Percentiles rank a stretch among this genome's conserved stretches.
Evolutionary conservation across 495 filamentous ascomycete genomes (phyloP).

Genomic region (Xanthoparmelia taractica): DNA sequence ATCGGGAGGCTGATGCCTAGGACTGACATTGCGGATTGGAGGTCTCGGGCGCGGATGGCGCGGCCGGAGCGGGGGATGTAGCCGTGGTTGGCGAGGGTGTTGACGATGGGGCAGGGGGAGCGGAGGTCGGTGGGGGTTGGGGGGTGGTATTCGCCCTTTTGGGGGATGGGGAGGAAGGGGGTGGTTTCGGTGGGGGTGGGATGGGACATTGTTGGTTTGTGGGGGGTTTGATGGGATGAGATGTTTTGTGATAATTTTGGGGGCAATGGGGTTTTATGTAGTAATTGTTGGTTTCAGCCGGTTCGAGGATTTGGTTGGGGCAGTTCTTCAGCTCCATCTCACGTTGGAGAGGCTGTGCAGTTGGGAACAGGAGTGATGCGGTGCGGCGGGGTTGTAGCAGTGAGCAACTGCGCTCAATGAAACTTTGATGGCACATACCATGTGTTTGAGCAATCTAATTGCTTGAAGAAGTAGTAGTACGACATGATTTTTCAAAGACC

Average conservation of each 20-base stretch:
- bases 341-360: too few species aligned
- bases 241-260: not conserved
- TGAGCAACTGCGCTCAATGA: too few species aligned
- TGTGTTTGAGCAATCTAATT: too few species aligned
- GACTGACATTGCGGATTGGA: constrained; percentile 8
- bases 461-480: too few species aligned
- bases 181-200: not conserved
- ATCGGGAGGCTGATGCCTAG: constrained; percentile 17
- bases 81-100: constrained; percentile 27
- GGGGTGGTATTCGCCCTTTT: constrained; percentile 9
- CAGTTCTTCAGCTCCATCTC: too few species aligned
- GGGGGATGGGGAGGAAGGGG: not conserved
- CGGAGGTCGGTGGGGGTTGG: constrained; percentile 9
- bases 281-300: too few species aligned
- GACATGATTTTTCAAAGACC: too few species aligned
- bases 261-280: too few species aligned
- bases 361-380: too few species aligned
- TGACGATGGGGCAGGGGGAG: constrained; percentile 17
- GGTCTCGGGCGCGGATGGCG: constrained; percentile 1
- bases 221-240: not conserved
- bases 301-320: too few species aligned
- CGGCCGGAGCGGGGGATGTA: constrained; percentile 21
- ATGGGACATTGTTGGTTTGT: not conserved
- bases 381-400: too few species aligned
- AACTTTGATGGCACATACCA: too few species aligned